Conservation (phyloP, 148 eudicot genomes). For the Agrostemma githago region DNA sequence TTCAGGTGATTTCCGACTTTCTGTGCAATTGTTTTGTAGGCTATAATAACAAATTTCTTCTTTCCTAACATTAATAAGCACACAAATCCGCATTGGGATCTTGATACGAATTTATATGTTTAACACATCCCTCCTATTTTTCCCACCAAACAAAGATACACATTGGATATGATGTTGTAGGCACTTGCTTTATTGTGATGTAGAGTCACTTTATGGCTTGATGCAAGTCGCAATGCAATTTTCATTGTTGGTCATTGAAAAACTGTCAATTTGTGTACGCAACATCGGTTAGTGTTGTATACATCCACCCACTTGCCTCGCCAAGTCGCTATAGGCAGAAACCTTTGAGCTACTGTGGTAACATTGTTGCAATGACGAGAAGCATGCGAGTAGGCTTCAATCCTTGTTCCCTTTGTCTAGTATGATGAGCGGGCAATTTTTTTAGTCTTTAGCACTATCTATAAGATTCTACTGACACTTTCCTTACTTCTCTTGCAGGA, state of each 20-base stretch:
- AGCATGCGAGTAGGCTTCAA: background rate
- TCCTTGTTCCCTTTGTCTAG: background rate
- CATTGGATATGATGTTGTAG: no score
- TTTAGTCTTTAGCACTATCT: background rate
- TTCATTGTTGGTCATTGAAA: background rate
- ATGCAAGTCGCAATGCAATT: background rate
- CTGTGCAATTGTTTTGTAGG: background rate
- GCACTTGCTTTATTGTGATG: background rate
- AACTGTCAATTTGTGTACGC: background rate
- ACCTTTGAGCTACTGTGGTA: background rate
- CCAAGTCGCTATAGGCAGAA: background rate
- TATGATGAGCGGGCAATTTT: background rate
- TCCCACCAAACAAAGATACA: no score
- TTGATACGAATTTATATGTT: no score
- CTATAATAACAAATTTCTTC: no score
- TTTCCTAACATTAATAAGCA: background rate
- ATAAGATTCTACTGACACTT: background rate
- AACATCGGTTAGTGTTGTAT: background rate
- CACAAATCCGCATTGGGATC: background rate
- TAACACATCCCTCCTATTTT: no score
- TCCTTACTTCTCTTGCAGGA: background rate
- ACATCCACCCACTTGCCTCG: background rate
- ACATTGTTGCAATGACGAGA: background rate
- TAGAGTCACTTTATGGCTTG: background rate
- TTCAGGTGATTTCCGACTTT: slow-evolving; percentile 52